Base-by-base conservation (phyloP, 2,329 filamentous ascomycete genomes). In the Leptodontidium sp. region DNA sequence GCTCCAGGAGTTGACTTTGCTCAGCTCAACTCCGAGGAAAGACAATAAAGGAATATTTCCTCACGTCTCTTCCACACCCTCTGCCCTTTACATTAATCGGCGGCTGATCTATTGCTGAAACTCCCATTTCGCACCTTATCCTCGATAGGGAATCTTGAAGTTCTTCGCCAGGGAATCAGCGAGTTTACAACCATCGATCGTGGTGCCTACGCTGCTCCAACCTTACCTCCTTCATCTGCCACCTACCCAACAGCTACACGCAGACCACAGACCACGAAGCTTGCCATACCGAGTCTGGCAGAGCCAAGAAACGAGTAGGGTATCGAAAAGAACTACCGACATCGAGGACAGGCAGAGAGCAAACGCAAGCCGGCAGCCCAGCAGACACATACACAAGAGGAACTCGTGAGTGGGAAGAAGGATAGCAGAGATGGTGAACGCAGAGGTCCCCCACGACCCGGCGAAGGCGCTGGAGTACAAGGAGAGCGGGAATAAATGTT, bases 401-500 rank as follows among this genome's bases (percentile, higher is more conserved):
- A 61, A 2, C 35, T 32, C 4, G 40, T 17, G 43, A 21, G 14
- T 17, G 5, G 26, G 24, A 12, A 35, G 45, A 40, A 35, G 29
- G n/a, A 15, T 32, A 62, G 61, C 61, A 57, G 14, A 64, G 12
- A 77, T 76, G 75, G 75, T 71, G 57, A 75, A 73, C 45, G 65
- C 70, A 32, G 67, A 72, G n/a, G 40, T 35, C 24, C 61, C 64
- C 11, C 61, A 55, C 15, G 70, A 75, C 59, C 67, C 70, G 5
- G 61, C 55, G 26, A 74, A 73, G 52, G 73, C 77, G 9, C 53
- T 77, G 47, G 73, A 76, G 45, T 76, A 64, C 40, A 78, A 78
- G 63, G 75, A 77, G 47, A 72, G 73, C 50, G 77, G 77, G 7
- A 78, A 78, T 79, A 83, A 82, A 63, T 85, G 84, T 77, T 95